These are phyloP conservation scores for Neobulgaria alba DNA, from an alignment of 2,329 filamentous ascomycete genomes.

Conservation along the genomic window DNA sequence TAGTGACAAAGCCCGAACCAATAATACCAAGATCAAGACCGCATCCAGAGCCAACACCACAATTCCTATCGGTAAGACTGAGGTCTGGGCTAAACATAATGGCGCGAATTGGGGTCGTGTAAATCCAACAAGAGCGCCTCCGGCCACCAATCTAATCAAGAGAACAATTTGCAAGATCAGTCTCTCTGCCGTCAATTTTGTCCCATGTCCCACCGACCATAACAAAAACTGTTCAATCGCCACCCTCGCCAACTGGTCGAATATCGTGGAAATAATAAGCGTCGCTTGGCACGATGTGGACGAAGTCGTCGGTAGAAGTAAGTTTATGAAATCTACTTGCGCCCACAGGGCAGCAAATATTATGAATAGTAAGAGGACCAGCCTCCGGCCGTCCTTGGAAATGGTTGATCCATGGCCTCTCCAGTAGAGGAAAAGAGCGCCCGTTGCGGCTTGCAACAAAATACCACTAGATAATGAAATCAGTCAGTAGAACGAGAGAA, in stretches of 20 bases:
- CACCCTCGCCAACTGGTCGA: constrained; percentile 28
- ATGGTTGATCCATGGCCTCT: constrained; percentile 25
- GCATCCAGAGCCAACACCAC: constrained; percentile 25
- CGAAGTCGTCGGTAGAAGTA: constrained; percentile 19
- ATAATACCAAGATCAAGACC: constrained; percentile 23
- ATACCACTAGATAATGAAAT: constrained; percentile 24
- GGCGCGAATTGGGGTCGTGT: constrained; percentile 27
- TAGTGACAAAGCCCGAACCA: constrained; percentile 19
- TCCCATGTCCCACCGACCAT: constrained; percentile 26
- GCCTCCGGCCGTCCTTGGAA: constrained; percentile 30
- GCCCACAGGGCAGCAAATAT: constrained; percentile 28
- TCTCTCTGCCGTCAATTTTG: constrained; percentile 20
- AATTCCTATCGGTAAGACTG: constrained; percentile 23
- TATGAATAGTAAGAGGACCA: constrained; percentile 31
- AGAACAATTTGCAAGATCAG: constrained; percentile 25
- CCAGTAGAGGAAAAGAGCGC: constrained; percentile 24
- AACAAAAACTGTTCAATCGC: constrained; percentile 28
- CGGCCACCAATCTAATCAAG: constrained; percentile 22
- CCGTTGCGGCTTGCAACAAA: constrained; percentile 26
- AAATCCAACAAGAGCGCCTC: constrained; percentile 25
- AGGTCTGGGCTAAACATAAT: constrained; percentile 25
- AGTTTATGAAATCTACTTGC: constrained; percentile 26
- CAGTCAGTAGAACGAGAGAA: constrained; percentile 10
- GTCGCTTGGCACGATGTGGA: constrained; percentile 22
- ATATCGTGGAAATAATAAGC: constrained; percentile 24